These are phyloP conservation scores for Amniculicola lignicola DNA, from an alignment of 495 filamentous ascomycete species.

Conservation along the genomic window DNA sequence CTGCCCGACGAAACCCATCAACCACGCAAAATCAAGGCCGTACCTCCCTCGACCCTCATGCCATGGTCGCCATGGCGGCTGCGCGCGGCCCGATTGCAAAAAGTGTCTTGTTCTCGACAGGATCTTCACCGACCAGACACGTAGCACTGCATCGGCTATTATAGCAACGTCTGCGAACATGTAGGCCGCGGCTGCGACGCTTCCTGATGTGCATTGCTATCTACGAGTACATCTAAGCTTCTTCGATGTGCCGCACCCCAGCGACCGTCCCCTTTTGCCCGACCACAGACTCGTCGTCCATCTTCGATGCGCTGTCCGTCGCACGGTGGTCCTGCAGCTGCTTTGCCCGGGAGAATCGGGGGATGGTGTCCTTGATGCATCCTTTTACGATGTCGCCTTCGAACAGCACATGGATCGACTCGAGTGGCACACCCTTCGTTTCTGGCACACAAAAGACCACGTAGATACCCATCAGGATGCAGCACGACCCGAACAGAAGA, in stretches of 20 bases:
- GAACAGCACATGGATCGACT: slow-evolving; percentile 33
- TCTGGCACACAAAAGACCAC: slow-evolving; percentile 36
- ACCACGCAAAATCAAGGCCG: not conserved
- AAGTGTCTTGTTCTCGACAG: not conserved
- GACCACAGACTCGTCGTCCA: slow-evolving; percentile 2
- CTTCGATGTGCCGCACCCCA: slow-evolving; percentile 26
- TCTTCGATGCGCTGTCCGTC: slow-evolving; percentile 20
- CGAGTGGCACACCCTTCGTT: slow-evolving; percentile 32
- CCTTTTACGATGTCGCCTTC: slow-evolving; percentile 33
- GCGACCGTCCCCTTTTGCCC: slow-evolving; percentile 5
- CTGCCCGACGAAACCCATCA: too few relatives aligned
- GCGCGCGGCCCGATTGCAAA: slow-evolving; percentile 1
- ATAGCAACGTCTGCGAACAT: too few relatives aligned
- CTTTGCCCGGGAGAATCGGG: slow-evolving; percentile 28
- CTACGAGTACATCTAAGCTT: slow-evolving; percentile 11
- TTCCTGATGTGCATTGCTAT: not conserved
- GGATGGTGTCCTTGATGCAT: slow-evolving; percentile 27
- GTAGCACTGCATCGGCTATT: slow-evolving; percentile 17
- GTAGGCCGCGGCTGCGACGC: too few relatives aligned
- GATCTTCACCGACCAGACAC: slow-evolving; percentile 30
- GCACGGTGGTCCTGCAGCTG: slow-evolving; percentile 29
- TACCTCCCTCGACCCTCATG: too few relatives aligned
- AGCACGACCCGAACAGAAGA: slow-evolving; percentile 41
- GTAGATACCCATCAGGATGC: slow-evolving; percentile 37
- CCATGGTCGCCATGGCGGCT: too few relatives aligned